phyloP scores from a whole-genome alignment of 495 filamentous ascomycete species.

The Tuber indicum region DNA sequence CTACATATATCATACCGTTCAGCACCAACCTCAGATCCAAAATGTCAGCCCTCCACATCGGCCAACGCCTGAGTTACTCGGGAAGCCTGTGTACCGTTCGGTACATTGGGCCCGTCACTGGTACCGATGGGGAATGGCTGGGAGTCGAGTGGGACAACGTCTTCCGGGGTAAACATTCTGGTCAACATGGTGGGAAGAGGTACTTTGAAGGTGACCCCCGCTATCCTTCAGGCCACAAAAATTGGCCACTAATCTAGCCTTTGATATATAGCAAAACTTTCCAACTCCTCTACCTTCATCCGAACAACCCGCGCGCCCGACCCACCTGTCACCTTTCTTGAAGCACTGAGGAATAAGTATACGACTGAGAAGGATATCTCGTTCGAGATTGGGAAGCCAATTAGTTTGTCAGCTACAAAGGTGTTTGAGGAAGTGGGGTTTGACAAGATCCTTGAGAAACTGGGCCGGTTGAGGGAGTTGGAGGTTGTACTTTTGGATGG shows the following conservation, averaged over 20 bases:
- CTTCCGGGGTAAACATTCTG: constrained; percentile 79
- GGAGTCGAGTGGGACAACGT: constrained; percentile 96
- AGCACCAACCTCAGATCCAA: neutral
- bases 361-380: constrained; percentile 50
- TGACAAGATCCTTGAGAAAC: constrained; percentile 77
- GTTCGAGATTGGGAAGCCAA: constrained; percentile 39
- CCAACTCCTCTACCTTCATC: constrained; percentile 76
- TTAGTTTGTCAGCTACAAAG: constrained; percentile 69
- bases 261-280: constrained; percentile 58
- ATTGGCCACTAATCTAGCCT: constrained; percentile 6
- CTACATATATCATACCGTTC: neutral
- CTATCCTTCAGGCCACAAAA: neutral
- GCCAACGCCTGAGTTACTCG: constrained; percentile 71
- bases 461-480: constrained; percentile 69
- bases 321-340: constrained; percentile 60
- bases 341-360: constrained; percentile 79
- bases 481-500: constrained; percentile 77
- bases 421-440: constrained; percentile 93
- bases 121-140: constrained; percentile 75
- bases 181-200: constrained; percentile 64
- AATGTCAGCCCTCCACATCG: constrained; percentile 45
- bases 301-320: constrained; percentile 68
- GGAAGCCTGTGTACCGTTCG: constrained; percentile 72
- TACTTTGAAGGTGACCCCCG: constrained; percentile 62
- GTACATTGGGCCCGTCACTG: constrained; percentile 68